Conservation (phyloP, 2,329 filamentous ascomycete genomes). For the Scytalidium lignicola region DNA sequence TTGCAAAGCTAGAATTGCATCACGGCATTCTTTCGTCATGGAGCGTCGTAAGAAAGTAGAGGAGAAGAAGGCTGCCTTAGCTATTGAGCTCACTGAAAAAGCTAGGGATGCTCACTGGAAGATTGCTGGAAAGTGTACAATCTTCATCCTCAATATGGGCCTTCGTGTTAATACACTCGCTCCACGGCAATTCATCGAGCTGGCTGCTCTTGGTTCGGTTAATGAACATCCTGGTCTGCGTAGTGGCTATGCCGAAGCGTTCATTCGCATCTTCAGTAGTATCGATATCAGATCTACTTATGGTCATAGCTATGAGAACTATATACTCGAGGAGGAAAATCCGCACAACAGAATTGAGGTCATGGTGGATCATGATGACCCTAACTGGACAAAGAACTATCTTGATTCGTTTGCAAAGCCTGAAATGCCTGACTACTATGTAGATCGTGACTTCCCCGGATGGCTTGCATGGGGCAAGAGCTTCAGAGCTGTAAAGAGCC, state of each 20-base stretch:
- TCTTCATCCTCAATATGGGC: constrained; percentile 86
- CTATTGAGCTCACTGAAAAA: constrained; percentile 72
- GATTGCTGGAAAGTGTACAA: constrained; percentile 81
- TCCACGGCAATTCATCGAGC: constrained; percentile 73
- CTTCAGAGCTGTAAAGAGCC: constrained; percentile 73
- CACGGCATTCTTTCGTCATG: constrained; percentile 68
- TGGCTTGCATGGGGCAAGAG: constrained; percentile 94
- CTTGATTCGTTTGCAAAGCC: constrained; percentile 72
- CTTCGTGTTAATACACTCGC: constrained; percentile 88
- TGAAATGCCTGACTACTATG: constrained; percentile 72
- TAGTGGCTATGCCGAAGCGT: constrained; percentile 72
- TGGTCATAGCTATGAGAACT: constrained; percentile 81
- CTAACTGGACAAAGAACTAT: constrained; percentile 73
- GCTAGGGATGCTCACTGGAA: constrained; percentile 90
- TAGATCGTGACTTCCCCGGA: constrained; percentile 87
- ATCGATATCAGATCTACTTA: constrained; percentile 84
- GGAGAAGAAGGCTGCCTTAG: constrained; percentile 72
- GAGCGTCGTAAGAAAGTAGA: constrained; percentile 75
- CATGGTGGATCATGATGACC: constrained; percentile 66
- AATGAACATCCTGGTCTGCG: constrained; percentile 86
- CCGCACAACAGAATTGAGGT: constrained; percentile 74
- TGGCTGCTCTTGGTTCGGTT: constrained; percentile 77
- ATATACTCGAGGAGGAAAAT: constrained; percentile 72
- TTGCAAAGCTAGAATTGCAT: constrained; percentile 50
- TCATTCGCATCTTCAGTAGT: constrained; percentile 72